These are phyloP conservation scores for Stemphylium beticola DNA, from an alignment of 2,329 filamentous ascomycete genomes.

Conservation along the genomic window DNA sequence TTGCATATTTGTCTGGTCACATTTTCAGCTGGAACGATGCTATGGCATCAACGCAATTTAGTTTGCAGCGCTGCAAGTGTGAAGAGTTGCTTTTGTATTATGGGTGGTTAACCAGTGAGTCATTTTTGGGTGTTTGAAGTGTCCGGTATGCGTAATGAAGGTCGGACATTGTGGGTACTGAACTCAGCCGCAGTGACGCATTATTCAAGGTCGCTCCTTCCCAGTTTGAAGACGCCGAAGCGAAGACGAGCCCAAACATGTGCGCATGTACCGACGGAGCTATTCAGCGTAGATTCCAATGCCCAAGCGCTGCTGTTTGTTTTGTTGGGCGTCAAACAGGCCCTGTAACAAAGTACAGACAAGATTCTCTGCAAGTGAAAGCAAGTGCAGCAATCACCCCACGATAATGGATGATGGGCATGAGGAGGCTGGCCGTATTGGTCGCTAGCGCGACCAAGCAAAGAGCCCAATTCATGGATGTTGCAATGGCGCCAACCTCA, in stretches of 20 bases:
- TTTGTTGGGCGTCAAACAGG: no score
- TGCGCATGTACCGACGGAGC: neutral
- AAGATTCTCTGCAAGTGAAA: neutral
- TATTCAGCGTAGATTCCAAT: neutral
- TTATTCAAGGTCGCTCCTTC: constrained; percentile 2
- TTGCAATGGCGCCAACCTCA: constrained; percentile 17
- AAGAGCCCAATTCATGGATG: constrained; percentile 16
- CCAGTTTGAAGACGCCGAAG: neutral
- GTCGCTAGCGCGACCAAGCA: constrained; percentile 14
- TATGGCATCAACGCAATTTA: no score
- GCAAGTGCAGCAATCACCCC: constrained; percentile 1
- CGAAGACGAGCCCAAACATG: neutral
- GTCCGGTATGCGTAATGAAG: neutral
- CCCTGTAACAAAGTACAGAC: no score
- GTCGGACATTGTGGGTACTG: neutral
- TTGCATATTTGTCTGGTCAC: no score
- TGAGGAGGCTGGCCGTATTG: constrained; percentile 9
- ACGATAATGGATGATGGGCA: neutral
- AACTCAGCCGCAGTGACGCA: constrained; percentile 4
- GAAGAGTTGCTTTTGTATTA: no score
- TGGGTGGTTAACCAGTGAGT: no score
- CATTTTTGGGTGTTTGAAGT: neutral
- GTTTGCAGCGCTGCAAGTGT: no score
- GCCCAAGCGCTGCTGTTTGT: neutral
- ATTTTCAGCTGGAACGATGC: no score